Evolutionary conservation across 306 rosid species (phyloP), one percentile per base, ranked within the genome.

Genomic region (Cucurbita moschata): DNA sequence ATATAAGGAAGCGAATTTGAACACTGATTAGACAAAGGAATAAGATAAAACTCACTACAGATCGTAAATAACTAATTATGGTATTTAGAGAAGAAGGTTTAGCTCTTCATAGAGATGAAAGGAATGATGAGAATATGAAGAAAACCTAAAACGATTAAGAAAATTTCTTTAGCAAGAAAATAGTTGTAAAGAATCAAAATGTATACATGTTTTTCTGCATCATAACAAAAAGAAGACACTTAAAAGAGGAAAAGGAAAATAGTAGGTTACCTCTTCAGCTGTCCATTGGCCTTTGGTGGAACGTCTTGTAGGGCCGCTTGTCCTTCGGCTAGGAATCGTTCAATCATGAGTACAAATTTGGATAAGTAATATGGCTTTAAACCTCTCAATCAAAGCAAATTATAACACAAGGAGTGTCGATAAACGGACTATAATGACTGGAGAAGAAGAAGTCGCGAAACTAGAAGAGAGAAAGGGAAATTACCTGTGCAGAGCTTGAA

Each of bases 201-300:
- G 23, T 14, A 23, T 26, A 16, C 16, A 35, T 70, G 10, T 35
- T 23, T 26, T 13, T 53, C 30, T 56, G 40, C 15, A 40, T 43
- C 40, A 55, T 16, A 73, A 12, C 49, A 3, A 68, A 2, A 19
- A 61, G 16, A 70, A 30, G 53, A 23, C 12, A 6, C 12, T 13
- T 50, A 0, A 10, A 61, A 59, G 23, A 59, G 23, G 18, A 74
- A 60, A 55, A 11, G 5, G 39, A 43, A 76, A 49, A 72, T 68
- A 73, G 60, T 54, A 54, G 75, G 63, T 78, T 54, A 95, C 99
- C 96, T 95, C 99, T 79, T 89, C 96, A 38, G 91, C 70, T 1
- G 96, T 91, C 99, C 99, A 95, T 72, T 95, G 97, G 72, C 99
- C 99, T 86, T 95, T 95, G 0, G 99, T 89, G 76, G 99, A 95